These are phyloP conservation scores for Sedum album DNA, from an alignment of 164 flowering plant species.

Conservation along the genomic window DNA sequence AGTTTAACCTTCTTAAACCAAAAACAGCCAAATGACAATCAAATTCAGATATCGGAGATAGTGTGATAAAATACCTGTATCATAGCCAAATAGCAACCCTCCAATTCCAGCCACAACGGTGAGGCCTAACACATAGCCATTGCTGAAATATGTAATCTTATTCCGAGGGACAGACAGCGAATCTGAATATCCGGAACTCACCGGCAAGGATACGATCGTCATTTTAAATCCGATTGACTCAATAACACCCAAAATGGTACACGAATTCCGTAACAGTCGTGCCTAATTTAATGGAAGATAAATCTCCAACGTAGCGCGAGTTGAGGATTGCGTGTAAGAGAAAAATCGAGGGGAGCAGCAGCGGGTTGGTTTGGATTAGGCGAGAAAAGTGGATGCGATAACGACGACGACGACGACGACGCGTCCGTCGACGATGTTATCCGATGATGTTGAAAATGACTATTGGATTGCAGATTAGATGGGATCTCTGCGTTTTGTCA, in stretches of 20 bases:
- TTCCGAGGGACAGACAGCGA: constrained; percentile 21
- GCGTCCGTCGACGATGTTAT: not conserved
- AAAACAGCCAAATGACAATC: no score
- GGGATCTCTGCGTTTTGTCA: not conserved
- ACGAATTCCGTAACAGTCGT: no score
- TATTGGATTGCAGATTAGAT: not conserved
- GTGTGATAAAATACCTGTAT: constrained; percentile 95
- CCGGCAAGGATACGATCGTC: constrained; percentile 57
- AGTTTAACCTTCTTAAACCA: no score
- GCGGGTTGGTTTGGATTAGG: no score
- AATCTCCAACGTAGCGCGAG: not conserved
- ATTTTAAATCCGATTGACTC: constrained; percentile 16
- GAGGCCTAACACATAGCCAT: constrained; percentile 52
- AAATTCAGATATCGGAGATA: no score
- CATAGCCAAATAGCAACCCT: constrained; percentile 88
- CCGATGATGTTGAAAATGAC: not conserved
- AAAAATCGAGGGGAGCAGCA: not conserved
- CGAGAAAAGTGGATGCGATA: not conserved
- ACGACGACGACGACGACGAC: not conserved
- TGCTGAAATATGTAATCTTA: constrained; percentile 67
- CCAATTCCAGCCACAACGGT: constrained; percentile 86
- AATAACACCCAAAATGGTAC: not conserved
- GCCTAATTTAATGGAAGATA: not conserved
- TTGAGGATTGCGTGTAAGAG: not conserved
- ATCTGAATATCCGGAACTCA: constrained; percentile 67